Evolutionary conservation across 2,329 filamentous ascomycete genomes (phyloP).

Genomic region (Microcyclospora pomicola): DNA sequence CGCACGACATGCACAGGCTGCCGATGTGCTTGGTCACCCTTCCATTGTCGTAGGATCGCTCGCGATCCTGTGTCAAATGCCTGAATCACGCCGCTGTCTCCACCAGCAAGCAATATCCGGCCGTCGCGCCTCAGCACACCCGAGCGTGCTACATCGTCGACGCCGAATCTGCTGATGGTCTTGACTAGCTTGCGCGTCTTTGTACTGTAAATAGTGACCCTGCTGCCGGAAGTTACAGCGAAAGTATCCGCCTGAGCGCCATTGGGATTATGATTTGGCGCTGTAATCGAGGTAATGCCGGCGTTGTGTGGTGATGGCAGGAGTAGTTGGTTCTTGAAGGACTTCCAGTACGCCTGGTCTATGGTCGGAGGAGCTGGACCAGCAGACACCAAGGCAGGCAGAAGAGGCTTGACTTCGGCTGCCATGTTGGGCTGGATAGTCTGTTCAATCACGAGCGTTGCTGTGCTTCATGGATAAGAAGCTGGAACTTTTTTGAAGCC

Average conservation of each 20-base stretch:
- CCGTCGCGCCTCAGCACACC: conserved; percentile 83
- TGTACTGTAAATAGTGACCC: conserved; percentile 86
- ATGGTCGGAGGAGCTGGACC: conserved; percentile 73
- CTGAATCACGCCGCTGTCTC: conserved; percentile 83
- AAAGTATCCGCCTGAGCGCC: conserved; percentile 50
- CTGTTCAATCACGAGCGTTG: too few relatives aligned
- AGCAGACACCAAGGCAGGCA: conserved; percentile 67
- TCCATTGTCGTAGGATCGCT: conserved; percentile 91
- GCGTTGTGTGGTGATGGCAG: conserved; percentile 83
- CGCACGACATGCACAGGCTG: conserved; percentile 85
- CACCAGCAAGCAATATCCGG: conserved; percentile 76
- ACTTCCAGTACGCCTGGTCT: conserved; percentile 92
- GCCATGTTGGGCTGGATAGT: conserved; percentile 46
- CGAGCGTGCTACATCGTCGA: conserved; percentile 72
- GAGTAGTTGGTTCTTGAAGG: conserved; percentile 81
- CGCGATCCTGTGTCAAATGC: conserved; percentile 85
- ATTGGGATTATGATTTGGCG: conserved; percentile 25
- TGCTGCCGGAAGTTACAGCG: conserved; percentile 84
- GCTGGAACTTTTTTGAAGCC: too few relatives aligned
- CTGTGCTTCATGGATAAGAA: too few relatives aligned
- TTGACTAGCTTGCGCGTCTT: conserved; percentile 84
- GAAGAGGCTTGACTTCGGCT: conserved; percentile 67
- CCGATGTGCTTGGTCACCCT: conserved; percentile 46
- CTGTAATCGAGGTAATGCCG: conserved; percentile 70
- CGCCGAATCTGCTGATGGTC: conserved; percentile 74